Evolutionary conservation across 2,329 filamentous ascomycete species (phyloP).

Genomic region (Cyclaneusma minus): DNA sequence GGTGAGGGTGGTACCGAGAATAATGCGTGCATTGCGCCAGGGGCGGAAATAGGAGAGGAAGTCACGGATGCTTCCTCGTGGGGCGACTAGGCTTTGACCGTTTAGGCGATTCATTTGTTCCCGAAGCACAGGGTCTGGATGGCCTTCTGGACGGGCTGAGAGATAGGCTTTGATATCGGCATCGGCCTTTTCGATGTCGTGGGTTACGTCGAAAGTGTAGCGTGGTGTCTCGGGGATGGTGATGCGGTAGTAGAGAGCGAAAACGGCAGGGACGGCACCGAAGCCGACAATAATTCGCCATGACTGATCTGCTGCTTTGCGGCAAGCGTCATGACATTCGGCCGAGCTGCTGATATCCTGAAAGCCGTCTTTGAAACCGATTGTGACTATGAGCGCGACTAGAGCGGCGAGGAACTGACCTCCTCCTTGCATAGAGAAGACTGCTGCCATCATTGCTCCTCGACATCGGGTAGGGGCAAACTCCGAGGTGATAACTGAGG

Average conservation of each 20-base stretch:
- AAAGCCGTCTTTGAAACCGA: slow-evolving; percentile 42
- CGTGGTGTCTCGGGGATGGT: slow-evolving; percentile 76
- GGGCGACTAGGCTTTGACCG: slow-evolving; percentile 40
- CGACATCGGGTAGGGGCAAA: slow-evolving; percentile 72
- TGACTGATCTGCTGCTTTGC: slow-evolving; percentile 58
- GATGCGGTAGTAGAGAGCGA: slow-evolving; percentile 73
- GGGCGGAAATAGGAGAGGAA: no score
- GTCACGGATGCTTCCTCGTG: slow-evolving; percentile 37
- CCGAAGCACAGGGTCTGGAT: slow-evolving; percentile 30
- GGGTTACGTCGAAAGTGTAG: slow-evolving; percentile 68
- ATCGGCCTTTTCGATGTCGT: slow-evolving; percentile 60
- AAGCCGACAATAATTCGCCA: slow-evolving; percentile 74
- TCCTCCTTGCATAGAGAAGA: slow-evolving; percentile 75
- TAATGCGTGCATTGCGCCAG: slow-evolving; percentile 58
- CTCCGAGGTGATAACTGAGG: slow-evolving; percentile 69
- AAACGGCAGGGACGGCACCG: slow-evolving; percentile 60
- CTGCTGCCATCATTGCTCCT: slow-evolving; percentile 68
- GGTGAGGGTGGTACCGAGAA: slow-evolving; percentile 60
- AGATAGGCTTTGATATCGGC: slow-evolving; percentile 52
- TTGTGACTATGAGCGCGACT: slow-evolving; percentile 52
- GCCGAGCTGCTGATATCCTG: slow-evolving; percentile 23
- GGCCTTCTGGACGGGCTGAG: slow-evolving; percentile 29
- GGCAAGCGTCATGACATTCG: slow-evolving; percentile 46
- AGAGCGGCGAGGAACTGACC: slow-evolving; percentile 62
- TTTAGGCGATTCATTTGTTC: slow-evolving; percentile 37